Conservation (phyloP, 805 yeast genomes). For the Starmerella floris region DNA sequence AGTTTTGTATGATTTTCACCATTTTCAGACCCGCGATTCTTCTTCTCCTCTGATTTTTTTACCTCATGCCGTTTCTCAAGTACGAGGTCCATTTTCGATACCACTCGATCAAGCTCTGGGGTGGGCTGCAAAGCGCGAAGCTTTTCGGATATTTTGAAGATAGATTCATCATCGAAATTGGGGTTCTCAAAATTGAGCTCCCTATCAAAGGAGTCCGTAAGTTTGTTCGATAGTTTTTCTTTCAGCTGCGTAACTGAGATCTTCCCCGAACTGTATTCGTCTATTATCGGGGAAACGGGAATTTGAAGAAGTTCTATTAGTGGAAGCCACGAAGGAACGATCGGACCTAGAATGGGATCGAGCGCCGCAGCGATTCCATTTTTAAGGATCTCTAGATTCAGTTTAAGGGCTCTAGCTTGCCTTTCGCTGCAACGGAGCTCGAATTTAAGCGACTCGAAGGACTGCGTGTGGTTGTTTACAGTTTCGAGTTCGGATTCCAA, state of each 20-base stretch:
- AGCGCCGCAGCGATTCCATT: background rate
- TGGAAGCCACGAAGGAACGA: slow-evolving; percentile 1
- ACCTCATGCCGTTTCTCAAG: too few species aligned
- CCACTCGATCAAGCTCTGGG: background rate
- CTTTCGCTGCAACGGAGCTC: background rate
- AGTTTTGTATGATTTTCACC: too few species aligned
- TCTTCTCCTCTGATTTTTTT: too few species aligned
- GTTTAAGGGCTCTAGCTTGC: slow-evolving; percentile 1
- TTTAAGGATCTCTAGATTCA: slow-evolving; percentile 1
- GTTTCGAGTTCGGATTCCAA: background rate
- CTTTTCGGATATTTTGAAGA: too few species aligned
- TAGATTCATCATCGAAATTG: background rate
- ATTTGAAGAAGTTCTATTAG: slow-evolving; percentile 4
- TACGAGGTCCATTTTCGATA: background rate
- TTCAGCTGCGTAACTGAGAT: background rate
- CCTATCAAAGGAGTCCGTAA: background rate
- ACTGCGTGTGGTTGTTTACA: background rate
- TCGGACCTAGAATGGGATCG: background rate
- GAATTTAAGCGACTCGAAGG: background rate
- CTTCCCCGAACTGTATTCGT: background rate
- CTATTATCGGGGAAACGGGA: background rate
- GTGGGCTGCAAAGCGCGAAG: too few species aligned
- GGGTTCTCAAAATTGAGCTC: background rate
- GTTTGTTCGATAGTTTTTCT: background rate
- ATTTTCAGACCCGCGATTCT: too few species aligned